A percentile compares a stretch with the other conserved stretches of the same genome.
Evolutionary conservation across 352 stramenopile species (phyloP).

Genomic region (Thalassiosira livingstoniorum): DNA sequence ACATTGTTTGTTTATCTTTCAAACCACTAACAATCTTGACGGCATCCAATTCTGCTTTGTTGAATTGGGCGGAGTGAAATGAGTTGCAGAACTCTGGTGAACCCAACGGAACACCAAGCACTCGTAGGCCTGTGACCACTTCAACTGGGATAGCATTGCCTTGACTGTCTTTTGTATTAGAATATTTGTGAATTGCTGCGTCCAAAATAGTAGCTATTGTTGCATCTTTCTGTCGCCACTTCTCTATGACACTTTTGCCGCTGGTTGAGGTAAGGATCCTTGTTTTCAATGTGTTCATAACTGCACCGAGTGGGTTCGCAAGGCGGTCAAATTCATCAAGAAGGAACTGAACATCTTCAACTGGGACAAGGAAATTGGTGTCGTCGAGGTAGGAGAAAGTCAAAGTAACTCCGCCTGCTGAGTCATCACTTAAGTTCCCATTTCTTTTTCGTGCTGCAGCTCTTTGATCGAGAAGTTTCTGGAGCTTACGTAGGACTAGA

Average conservation of each 20-base stretch:
- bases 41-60: too few species aligned
- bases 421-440: constrained; percentile 1
- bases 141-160: not conserved
- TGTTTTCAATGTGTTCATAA: too few species aligned
- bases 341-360: constrained; percentile 27
- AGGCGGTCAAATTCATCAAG: constrained; percentile 24
- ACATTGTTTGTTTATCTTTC: constrained; percentile 22
- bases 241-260: too few species aligned
- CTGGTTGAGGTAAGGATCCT: too few species aligned
- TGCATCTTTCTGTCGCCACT: too few species aligned
- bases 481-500: not conserved
- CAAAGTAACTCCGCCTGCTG: not conserved
- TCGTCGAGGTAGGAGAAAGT: constrained; percentile 31
- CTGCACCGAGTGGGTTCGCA: too few species aligned
- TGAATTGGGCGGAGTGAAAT: too few species aligned
- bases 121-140: not conserved
- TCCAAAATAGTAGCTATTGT: too few species aligned
- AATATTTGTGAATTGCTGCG: not conserved
- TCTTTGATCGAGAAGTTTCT: constrained; percentile 15
- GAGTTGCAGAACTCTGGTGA: not conserved
- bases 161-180: not conserved
- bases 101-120: not conserved
- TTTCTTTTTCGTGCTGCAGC: not conserved
- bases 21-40: too few species aligned
- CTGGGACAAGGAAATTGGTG: constrained; percentile 6